A percentile compares a stretch with the other conserved stretches of the same genome.
These are phyloP conservation scores for Colletotrichum karsti DNA, from an alignment of 2,329 filamentous ascomycete genomes.

Conservation along the genomic window DNA sequence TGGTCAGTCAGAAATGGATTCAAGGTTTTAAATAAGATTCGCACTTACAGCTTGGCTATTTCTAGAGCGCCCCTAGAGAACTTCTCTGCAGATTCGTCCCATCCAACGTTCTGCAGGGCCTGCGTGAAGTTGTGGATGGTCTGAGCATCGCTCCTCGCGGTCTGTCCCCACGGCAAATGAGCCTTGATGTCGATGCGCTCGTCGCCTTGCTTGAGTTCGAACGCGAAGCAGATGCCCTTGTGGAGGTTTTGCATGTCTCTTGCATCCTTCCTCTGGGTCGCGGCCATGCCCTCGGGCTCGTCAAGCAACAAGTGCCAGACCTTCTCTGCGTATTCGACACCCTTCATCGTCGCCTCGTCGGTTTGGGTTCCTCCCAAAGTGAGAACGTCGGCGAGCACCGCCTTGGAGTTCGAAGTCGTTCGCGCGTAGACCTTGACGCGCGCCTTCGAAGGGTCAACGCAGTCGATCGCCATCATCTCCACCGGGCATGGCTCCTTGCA, in stretches of 20 bases:
- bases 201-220: conserved; percentile 32
- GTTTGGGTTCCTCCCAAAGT: conserved; percentile 33
- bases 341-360: conserved; percentile 32
- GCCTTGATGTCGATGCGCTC: conserved; percentile 23
- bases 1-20: not conserved
- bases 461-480: conserved; percentile 35
- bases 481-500: conserved; percentile 30
- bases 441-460: conserved; percentile 32
- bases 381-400: conserved; percentile 31
- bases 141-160: conserved; percentile 14
- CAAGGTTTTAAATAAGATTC: no score
- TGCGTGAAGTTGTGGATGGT: conserved; percentile 16
- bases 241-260: conserved; percentile 20
- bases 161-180: conserved; percentile 17
- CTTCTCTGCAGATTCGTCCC: conserved; percentile 13
- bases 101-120: not conserved
- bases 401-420: conserved; percentile 28
- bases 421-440: conserved; percentile 35
- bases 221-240: conserved; percentile 34
- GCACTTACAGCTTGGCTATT: conserved; percentile 12
- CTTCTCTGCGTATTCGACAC: conserved; percentile 29
- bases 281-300: conserved; percentile 28
- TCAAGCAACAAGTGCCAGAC: conserved; percentile 36
- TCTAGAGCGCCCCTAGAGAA: not conserved
- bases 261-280: conserved; percentile 26